These are phyloP conservation scores for Litsea cubeba DNA, from an alignment of 164 flowering plant genomes.

Conservation along the genomic window DNA sequence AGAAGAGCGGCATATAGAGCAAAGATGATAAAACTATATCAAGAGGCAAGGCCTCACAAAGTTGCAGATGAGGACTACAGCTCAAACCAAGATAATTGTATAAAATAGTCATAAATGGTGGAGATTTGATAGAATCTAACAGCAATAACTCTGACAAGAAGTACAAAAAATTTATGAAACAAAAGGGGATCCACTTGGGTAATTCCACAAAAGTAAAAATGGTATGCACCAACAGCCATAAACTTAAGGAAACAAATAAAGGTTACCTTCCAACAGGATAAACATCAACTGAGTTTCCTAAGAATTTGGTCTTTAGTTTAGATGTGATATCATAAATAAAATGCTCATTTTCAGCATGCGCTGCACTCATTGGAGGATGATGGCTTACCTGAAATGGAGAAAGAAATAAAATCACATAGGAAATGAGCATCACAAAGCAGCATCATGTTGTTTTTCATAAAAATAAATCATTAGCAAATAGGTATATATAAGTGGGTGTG, in stretches of 20 bases:
- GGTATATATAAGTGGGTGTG: background rate
- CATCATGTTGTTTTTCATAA: background rate
- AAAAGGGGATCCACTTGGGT: background rate
- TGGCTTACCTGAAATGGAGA: conserved; percentile 62
- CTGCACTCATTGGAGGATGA: conserved; percentile 92
- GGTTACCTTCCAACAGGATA: conserved; percentile 80
- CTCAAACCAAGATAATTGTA: background rate
- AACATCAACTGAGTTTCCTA: conserved; percentile 74
- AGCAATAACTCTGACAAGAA: background rate
- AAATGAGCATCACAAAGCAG: background rate
- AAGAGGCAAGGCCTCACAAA: background rate
- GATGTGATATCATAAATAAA: conserved; percentile 78
- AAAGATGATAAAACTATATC: background rate
- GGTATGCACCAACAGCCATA: background rate
- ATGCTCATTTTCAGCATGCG: conserved; percentile 86
- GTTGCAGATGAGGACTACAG: background rate
- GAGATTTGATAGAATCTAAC: background rate
- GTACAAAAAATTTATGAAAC: background rate
- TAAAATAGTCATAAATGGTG: background rate
- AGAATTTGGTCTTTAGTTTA: conserved; percentile 69
- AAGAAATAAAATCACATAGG: too few relatives aligned
- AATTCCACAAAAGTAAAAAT: background rate
- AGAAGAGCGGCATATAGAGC: background rate
- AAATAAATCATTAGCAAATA: background rate
- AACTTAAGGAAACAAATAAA: background rate